A percentile compares a stretch with the other conserved stretches of the same genome.
phyloP scores from a whole-genome alignment of 768 basidiomycete genomes.

The Nevesoporus exiguus region DNA sequence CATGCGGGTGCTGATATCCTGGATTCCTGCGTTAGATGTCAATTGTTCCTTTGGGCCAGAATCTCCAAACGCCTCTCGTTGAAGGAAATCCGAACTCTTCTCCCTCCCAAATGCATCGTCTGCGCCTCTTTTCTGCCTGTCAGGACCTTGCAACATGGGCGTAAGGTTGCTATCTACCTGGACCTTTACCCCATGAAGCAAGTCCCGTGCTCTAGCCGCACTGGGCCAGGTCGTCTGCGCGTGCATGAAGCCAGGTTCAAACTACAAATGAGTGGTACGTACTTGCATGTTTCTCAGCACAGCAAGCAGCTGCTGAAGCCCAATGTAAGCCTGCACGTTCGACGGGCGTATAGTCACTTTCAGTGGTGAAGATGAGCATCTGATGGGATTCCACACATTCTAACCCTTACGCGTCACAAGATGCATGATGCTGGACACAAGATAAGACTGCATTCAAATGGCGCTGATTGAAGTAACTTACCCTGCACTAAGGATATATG shows the following conservation, averaged over 20 bases:
- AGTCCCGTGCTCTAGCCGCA: conserved; percentile 60
- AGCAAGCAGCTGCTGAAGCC: conserved; percentile 59
- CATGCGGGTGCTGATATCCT: conserved; percentile 59
- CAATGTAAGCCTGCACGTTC: conserved; percentile 64
- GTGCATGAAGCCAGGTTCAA: conserved; percentile 10
- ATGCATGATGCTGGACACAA: conserved; percentile 65
- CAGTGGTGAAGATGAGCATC: conserved; percentile 12
- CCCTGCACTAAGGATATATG: conserved; percentile 71
- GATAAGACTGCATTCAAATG: neutral
- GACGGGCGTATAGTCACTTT: conserved; percentile 70
- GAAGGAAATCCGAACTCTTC: conserved; percentile 43
- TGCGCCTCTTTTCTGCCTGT: conserved; percentile 55
- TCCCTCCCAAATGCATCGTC: conserved; percentile 64
- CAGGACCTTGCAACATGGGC: conserved; percentile 36
- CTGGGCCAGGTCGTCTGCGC: conserved; percentile 66
- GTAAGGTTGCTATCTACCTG: conserved; percentile 41
- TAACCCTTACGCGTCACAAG: conserved; percentile 58
- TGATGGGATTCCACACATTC: neutral
- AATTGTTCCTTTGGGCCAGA: conserved; percentile 23
- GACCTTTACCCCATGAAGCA: conserved; percentile 64
- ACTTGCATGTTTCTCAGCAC: conserved; percentile 71
- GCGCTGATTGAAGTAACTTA: conserved; percentile 35
- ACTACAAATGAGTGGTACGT: conserved; percentile 15
- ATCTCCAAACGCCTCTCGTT: conserved; percentile 38
- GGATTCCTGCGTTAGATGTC: conserved; percentile 41